Conservation (phyloP, 768 basidiomycete genomes). For the Tremella fuciformis region DNA sequence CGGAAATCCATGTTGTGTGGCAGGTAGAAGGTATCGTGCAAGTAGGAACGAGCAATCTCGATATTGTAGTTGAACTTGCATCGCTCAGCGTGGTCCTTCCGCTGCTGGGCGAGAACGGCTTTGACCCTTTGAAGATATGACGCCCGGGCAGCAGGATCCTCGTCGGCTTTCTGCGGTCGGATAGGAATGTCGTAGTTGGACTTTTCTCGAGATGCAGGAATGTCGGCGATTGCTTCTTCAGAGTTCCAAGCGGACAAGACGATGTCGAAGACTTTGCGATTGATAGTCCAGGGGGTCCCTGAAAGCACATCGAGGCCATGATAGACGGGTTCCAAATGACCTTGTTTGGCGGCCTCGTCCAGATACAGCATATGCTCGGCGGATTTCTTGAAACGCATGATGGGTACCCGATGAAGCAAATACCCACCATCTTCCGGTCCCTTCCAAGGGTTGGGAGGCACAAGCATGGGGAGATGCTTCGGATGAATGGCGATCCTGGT, state of each 20-base stretch:
- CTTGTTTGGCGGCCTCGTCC: slow-evolving; percentile 65
- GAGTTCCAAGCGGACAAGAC: slow-evolving; percentile 82
- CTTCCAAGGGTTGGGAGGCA: slow-evolving; percentile 84
- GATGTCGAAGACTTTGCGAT: slow-evolving; percentile 69
- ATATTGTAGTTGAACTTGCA: slow-evolving; percentile 95
- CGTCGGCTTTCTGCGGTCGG: slow-evolving; percentile 57
- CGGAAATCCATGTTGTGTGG: slow-evolving; percentile 98
- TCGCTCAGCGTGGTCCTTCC: slow-evolving; percentile 82
- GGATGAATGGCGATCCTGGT: slow-evolving; percentile 75
- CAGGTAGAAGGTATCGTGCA: slow-evolving; percentile 81
- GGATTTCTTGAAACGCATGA: slow-evolving; percentile 92
- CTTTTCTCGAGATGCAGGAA: slow-evolving; percentile 69
- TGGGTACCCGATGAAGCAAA: slow-evolving; percentile 67
- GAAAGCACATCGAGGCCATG: slow-evolving; percentile 87
- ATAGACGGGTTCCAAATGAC: slow-evolving; percentile 78
- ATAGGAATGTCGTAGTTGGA: slow-evolving; percentile 55
- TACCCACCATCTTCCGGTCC: slow-evolving; percentile 76
- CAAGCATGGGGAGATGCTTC: slow-evolving; percentile 91
- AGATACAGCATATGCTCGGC: slow-evolving; percentile 79
- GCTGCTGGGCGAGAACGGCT: slow-evolving; percentile 60
- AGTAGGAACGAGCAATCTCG: slow-evolving; percentile 88
- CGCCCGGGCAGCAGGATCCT: slow-evolving; percentile 56
- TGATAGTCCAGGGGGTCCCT: slow-evolving; percentile 84
- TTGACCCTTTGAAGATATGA: slow-evolving; percentile 62
- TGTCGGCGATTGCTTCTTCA: slow-evolving; percentile 74